phyloP scores from a whole-genome alignment of 805 yeast species.

The Ogataea methylovora region DNA sequence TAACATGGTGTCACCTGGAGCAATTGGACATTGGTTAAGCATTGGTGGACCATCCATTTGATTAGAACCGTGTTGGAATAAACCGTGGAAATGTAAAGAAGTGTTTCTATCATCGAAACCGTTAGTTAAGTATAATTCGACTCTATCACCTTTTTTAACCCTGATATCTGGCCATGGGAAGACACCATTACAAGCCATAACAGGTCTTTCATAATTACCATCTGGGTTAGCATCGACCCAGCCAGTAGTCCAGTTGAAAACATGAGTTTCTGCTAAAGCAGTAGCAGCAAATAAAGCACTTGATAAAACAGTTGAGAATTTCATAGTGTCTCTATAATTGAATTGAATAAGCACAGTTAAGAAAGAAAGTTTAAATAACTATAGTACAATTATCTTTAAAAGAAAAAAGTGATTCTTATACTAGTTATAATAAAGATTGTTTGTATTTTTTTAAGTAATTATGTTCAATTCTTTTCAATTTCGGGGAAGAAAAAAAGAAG shows the following conservation, averaged over 20 bases:
- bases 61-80: constrained; percentile 69
- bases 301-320: constrained; percentile 8
- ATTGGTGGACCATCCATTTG: constrained; percentile 90
- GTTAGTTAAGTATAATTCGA: constrained; percentile 67
- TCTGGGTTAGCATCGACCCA: constrained; percentile 60
- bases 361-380: no score
- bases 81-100: constrained; percentile 88
- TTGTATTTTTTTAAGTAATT: no score
- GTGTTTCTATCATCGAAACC: constrained; percentile 65
- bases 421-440: no score
- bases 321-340: no score
- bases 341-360: no score
- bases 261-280: constrained; percentile 42
- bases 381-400: no score
- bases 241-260: constrained; percentile 56
- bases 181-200: constrained; percentile 43
- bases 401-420: no score
- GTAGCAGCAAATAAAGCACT: constrained; percentile 10
- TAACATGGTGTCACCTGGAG: constrained; percentile 60
- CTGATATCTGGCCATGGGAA: constrained; percentile 85
- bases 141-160: constrained; percentile 73
- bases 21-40: constrained; percentile 87
- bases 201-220: constrained; percentile 35
- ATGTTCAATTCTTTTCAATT: no score
- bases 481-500: no score